Evolutionary conservation across 306 rosid species (phyloP), one percentile per base, ranked within the genome.

Genomic region (Urtica urens): DNA sequence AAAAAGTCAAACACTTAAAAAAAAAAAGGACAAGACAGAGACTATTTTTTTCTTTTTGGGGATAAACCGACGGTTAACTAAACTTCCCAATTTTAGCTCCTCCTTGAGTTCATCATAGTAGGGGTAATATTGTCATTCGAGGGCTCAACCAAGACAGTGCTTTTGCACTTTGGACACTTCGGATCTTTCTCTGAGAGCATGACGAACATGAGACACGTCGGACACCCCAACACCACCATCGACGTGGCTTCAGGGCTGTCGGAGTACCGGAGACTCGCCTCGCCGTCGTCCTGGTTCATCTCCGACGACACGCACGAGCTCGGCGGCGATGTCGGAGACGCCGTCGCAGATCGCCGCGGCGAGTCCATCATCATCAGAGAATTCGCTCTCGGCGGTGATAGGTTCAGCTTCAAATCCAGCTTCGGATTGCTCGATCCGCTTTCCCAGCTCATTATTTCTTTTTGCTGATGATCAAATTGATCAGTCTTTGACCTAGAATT

Each of bases 81-180:
- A 22, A 19, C 7, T 13, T 26, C n/a, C n/a, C n/a, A n/a, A n/a
- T n/a, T 51, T 30, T 74, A 81, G 66, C 64, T 70, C 82, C 54
- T 77, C 55, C 77, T 72, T 49, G 74, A 26, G 45, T 49, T 65
- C 48, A 38, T 23, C 48, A 38, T 23, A 34, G 60, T 25, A 53
- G 49, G 39, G 46, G 48, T 60, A 57, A 46, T 58, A 66, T 38
- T 57, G 48, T 84, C 63, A 68, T 46, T 51, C 46, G 81, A 84
- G 41, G 81, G 82, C 57, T 90, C 93, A 3, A 90, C 87, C 67
- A 90, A 72, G 60, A 75, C 87, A 8, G 99, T 85, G 81, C 85
- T 85, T 59, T 85, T 81, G 85, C 99, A 90, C 42, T 77, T 90
- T 19, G 95, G 99, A 59, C 99, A 90, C 35, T 82, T 82, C 0